Evolutionary conservation across 176 grass and related monocot genomes (phyloP).

Genomic region (Hyparrhenia diplandra): DNA sequence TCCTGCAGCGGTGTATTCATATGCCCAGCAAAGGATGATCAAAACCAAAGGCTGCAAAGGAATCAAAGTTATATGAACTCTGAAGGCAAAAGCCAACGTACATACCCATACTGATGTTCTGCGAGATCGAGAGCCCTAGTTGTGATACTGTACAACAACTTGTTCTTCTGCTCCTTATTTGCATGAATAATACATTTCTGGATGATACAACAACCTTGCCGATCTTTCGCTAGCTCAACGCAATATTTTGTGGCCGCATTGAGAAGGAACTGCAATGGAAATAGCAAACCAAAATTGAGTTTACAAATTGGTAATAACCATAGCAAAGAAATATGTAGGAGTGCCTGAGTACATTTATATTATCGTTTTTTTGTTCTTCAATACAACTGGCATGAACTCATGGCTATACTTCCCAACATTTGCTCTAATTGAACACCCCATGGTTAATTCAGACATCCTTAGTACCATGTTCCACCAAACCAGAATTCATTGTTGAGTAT

Average conservation of each 20-base stretch:
- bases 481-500: not conserved
- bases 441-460: not conserved
- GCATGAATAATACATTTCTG: constrained; percentile 64
- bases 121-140: constrained; percentile 49
- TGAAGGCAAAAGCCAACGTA: not conserved
- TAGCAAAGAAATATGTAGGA: not conserved
- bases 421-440: not conserved
- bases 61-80: not conserved
- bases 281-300: not conserved
- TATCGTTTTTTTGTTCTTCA: not conserved
- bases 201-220: constrained; percentile 74
- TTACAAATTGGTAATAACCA: not conserved
- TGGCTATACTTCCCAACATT: not conserved
- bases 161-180: constrained; percentile 47
- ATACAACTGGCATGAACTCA: not conserved
- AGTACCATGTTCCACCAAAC: not conserved
- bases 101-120: constrained; percentile 69
- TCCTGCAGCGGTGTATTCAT: constrained; percentile 34
- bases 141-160: constrained; percentile 43
- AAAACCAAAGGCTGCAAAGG: not conserved
- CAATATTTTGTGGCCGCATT: constrained; percentile 39
- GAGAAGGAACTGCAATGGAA: constrained; percentile 58
- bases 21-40: not conserved
- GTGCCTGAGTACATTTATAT: not conserved
- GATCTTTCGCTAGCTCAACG: constrained; percentile 67